Conservation (phyloP, 306 rosid genomes). For the Datisca glomerata region DNA sequence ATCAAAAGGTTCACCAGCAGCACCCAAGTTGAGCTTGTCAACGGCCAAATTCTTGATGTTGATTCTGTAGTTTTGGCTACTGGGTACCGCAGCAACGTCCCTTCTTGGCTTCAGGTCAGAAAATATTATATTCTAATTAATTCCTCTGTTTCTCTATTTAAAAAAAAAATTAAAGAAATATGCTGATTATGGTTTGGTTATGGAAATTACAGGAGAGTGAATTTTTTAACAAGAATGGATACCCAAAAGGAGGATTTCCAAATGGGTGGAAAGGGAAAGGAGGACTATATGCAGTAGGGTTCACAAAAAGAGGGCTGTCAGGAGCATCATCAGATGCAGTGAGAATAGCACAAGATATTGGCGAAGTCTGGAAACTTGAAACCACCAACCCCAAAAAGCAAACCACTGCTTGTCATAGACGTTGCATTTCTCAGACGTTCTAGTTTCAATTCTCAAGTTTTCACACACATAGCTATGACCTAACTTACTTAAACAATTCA, state of each 20-base stretch:
- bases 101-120: conserved; percentile 92
- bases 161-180: neutral
- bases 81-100: conserved; percentile 92
- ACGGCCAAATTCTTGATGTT: conserved; percentile 38
- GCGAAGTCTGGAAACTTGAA: conserved; percentile 60
- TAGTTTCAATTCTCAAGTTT: no score
- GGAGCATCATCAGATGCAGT: conserved; percentile 80
- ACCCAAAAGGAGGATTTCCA: conserved; percentile 71
- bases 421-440: conserved; percentile 86
- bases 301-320: conserved; percentile 80
- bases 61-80: conserved; percentile 80
- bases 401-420: conserved; percentile 50
- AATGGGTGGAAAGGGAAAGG: conserved; percentile 78
- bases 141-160: neutral
- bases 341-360: conserved; percentile 71
- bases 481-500: no score
- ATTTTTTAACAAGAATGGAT: conserved; percentile 73
- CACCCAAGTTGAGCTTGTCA: conserved; percentile 41
- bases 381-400: conserved; percentile 46
- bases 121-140: conserved; percentile 7
- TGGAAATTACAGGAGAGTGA: conserved; percentile 53
- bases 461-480: no score
- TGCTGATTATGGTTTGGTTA: conserved; percentile 19
- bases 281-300: conserved; percentile 92
- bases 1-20: conserved; percentile 36